Base-by-base conservation (phyloP, 1,139 yeast species). In the Entelexis paramagnoliae region DNA sequence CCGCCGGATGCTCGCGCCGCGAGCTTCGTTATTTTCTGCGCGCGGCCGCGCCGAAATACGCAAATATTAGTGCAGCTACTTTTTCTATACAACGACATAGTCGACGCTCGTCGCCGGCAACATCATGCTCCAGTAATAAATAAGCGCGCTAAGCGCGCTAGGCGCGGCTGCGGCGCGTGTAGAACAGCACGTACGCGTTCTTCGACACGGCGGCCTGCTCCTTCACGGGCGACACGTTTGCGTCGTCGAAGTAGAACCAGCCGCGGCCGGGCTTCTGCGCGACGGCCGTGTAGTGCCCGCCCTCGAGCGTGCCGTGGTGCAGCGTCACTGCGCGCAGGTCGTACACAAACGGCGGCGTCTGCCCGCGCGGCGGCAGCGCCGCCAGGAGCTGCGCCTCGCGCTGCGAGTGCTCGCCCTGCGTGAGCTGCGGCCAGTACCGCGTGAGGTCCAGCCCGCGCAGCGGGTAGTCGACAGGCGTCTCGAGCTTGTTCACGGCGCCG, bases 281-380 rank as follows among this genome's bases (percentile, higher is more conserved):
- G 62, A 80, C 83, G 0, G 95, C 75, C 0, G 97, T 91, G 66
- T 91, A 91, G 67, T 91, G 98, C 0, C 98, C 97, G 2, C 95
- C 87, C 46, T 83, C 78, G 47, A 89, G 71, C 5, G 78, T 71
- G 2, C 98, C 97, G 57, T 73, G 77, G 67, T 91, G 98, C 60
- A 86, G 84, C n/a, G 89, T 91, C 32, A 89, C 95, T 0, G 84
- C 95, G 60, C 81, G 85, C 35, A 91, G 68, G 58, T 78, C 79
- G 66, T 89, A 91, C 34, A 76, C 71, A 66, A 84, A 88, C 2
- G 96, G 96, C 1, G 94, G 83, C 0, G 66, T 65, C 66, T 88
- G 96, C 24, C 85, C 88, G 58, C 95, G 72, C 0, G 72, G 63
- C 0, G 95, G 93, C 43, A 84, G 69, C 11, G 77, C 72, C 1